Evolutionary conservation across 257 asterid species (phyloP).

Genomic region (Ballota nigra): DNA sequence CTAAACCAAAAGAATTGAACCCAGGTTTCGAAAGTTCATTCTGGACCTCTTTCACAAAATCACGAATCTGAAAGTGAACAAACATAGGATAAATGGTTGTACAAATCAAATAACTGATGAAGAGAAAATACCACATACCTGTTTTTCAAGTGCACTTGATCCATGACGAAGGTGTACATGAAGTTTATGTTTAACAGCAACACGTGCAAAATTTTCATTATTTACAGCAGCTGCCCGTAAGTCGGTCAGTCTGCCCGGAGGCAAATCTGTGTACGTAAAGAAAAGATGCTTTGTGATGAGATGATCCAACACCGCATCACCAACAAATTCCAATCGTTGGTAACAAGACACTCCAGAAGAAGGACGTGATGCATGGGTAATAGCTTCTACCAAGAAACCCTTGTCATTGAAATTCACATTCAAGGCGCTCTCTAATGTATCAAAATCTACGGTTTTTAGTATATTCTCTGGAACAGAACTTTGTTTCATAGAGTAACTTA

Average conservation of each 20-base stretch:
- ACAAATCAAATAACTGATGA: background rate
- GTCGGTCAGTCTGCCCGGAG: slow-evolving; percentile 97
- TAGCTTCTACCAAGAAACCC: slow-evolving; percentile 89
- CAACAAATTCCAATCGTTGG: slow-evolving; percentile 94
- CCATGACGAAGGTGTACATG: slow-evolving; percentile 97
- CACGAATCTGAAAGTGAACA: slow-evolving; percentile 62
- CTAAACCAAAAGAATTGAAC: slow-evolving; percentile 92
- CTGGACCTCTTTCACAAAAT: slow-evolving; percentile 83
- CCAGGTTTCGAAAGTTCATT: slow-evolving; percentile 75
- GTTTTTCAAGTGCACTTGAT: slow-evolving; percentile 93
- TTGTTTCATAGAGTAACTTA: slow-evolving; percentile 47
- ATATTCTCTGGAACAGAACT: slow-evolving; percentile 62
- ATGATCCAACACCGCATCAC: slow-evolving; percentile 97
- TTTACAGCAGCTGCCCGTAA: slow-evolving; percentile 99
- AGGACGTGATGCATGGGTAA: slow-evolving; percentile 98
- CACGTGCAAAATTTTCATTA: slow-evolving; percentile 97
- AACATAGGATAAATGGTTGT: slow-evolving; percentile 1
- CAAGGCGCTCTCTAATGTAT: slow-evolving; percentile 67
- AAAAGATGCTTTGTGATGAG: slow-evolving; percentile 89
- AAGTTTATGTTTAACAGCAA: slow-evolving; percentile 86
- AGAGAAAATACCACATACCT: slow-evolving; percentile 40
- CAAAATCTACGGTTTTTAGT: slow-evolving; percentile 76
- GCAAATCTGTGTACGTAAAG: slow-evolving; percentile 91
- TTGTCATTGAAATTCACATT: slow-evolving; percentile 56
- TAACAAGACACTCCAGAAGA: slow-evolving; percentile 97